Percentiles rank a stretch among this genome's conserved stretches.
Evolutionary conservation across 1,284 basidiomycete species (phyloP).

Genomic region (Neonothopanus nambi): DNA sequence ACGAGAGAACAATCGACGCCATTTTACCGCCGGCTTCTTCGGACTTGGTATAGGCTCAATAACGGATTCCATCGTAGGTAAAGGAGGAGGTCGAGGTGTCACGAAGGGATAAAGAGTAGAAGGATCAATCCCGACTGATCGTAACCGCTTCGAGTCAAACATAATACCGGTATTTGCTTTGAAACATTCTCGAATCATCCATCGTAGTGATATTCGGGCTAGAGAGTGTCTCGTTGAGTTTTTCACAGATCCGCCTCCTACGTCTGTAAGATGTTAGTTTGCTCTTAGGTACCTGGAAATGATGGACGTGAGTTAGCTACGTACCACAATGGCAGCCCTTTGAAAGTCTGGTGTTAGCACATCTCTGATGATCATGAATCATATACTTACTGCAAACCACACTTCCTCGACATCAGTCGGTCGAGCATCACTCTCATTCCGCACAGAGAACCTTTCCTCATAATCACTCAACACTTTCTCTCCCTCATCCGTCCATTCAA

Average conservation of each 20-base stretch:
- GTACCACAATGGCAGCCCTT: constrained; percentile 13
- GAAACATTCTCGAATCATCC: constrained; percentile 71
- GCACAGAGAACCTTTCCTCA: constrained; percentile 8
- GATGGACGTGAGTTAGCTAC: neutral
- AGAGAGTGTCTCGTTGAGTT: constrained; percentile 53
- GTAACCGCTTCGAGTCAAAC: constrained; percentile 38
- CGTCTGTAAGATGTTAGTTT: constrained; percentile 33
- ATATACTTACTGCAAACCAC: no score
- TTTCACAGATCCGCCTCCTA: constrained; percentile 55
- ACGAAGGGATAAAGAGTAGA: constrained; percentile 24
- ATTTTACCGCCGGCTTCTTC: no score
- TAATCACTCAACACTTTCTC: constrained; percentile 5
- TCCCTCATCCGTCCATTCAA: constrained; percentile 10
- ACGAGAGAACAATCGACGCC: no score
- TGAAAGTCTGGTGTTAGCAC: neutral
- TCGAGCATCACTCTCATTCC: constrained; percentile 8
- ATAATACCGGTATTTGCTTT: constrained; percentile 43
- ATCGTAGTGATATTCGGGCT: constrained; percentile 60
- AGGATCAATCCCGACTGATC: constrained; percentile 37
- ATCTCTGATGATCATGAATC: no score
- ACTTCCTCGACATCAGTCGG: constrained; percentile 24
- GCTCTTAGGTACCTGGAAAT: neutral
- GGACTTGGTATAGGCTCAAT: neutral
- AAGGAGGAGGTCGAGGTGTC: constrained; percentile 20
- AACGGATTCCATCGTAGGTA: constrained; percentile 8